Conservation (phyloP, 2,329 filamentous ascomycete genomes). For the Fusarium staphyleae region DNA sequence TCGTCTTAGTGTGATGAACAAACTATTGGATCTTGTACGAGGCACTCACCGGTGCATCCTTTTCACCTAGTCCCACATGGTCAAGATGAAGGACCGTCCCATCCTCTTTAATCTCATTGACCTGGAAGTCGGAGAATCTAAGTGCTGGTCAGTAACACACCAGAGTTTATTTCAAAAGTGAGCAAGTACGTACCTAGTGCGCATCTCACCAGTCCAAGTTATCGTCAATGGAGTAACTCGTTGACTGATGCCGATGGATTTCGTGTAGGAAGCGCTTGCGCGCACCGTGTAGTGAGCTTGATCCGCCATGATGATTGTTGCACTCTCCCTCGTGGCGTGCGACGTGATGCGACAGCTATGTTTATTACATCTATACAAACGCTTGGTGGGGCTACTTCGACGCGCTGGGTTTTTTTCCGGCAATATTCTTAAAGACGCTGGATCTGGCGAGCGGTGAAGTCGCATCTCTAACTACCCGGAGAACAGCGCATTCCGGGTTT, state of each 20-base stretch:
- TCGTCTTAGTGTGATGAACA: conserved; percentile 16
- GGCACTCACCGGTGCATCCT: conserved; percentile 26
- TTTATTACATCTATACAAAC: conserved; percentile 19
- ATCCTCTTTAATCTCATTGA: conserved; percentile 83
- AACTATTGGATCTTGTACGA: not conserved
- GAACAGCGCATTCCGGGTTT: not conserved
- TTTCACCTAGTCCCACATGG: conserved; percentile 48
- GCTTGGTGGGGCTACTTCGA: conserved; percentile 32
- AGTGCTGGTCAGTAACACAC: conserved; percentile 22
- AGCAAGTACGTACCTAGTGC: conserved; percentile 44
- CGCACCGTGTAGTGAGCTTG: conserved; percentile 43
- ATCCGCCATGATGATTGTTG: conserved; percentile 43
- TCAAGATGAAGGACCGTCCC: conserved; percentile 78
- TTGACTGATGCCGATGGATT: conserved; percentile 50
- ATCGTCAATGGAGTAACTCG: conserved; percentile 48
- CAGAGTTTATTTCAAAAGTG: not conserved
- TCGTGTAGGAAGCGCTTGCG: conserved; percentile 45
- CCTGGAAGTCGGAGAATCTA: conserved; percentile 89
- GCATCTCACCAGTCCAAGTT: conserved; percentile 52
- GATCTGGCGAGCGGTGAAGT: conserved; percentile 28
- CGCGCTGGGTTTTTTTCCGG: conserved; percentile 38
- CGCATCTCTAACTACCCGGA: conserved; percentile 1
- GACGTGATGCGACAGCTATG: conserved; percentile 13
- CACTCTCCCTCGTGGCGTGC: too few species aligned
- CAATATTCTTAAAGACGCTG: conserved; percentile 17